These are phyloP conservation scores for Whalleya microplaca DNA, from an alignment of 2,329 filamentous ascomycete genomes.

Conservation along the genomic window DNA sequence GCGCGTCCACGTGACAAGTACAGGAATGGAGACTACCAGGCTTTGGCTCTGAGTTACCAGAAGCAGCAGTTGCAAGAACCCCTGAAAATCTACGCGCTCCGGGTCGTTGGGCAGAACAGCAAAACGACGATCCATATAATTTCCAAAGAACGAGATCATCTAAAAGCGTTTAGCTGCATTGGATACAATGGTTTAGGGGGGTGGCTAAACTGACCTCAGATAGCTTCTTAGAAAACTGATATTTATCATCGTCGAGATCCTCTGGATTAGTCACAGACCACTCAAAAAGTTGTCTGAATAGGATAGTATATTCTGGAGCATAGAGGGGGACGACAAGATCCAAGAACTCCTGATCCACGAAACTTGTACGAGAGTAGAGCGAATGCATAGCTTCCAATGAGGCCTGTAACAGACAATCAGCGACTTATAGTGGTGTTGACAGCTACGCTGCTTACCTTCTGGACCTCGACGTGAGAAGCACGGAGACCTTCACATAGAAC, in stretches of 20 bases:
- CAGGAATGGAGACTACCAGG: constrained; percentile 89
- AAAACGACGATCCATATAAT: constrained; percentile 80
- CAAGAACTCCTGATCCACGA: constrained; percentile 77
- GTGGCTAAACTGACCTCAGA: constrained; percentile 68
- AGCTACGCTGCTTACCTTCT: constrained; percentile 63
- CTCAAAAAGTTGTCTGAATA: constrained; percentile 75
- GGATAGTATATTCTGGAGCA: constrained; percentile 67
- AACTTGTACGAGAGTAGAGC: constrained; percentile 74
- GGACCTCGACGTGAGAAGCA: constrained; percentile 69
- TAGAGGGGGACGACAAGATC: constrained; percentile 82
- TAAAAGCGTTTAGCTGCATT: constrained; percentile 40
- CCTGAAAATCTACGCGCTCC: constrained; percentile 66
- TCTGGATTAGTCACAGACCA: constrained; percentile 80
- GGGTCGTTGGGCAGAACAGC: constrained; percentile 60
- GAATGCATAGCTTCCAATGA: constrained; percentile 83
- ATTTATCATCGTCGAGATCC: constrained; percentile 89
- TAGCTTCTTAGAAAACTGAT: constrained; percentile 89
- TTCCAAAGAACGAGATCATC: constrained; percentile 84
- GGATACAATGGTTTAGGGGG: not conserved
- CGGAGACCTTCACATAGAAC: constrained; percentile 74
- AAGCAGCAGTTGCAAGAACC: constrained; percentile 79
- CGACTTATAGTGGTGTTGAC: not conserved
- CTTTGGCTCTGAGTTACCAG: constrained; percentile 82
- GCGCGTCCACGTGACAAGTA: constrained; percentile 87
- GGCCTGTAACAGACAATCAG: constrained; percentile 53